Evolutionary conservation across 352 stramenopile genomes (phyloP).

Genomic region (Pythium dissimile): DNA sequence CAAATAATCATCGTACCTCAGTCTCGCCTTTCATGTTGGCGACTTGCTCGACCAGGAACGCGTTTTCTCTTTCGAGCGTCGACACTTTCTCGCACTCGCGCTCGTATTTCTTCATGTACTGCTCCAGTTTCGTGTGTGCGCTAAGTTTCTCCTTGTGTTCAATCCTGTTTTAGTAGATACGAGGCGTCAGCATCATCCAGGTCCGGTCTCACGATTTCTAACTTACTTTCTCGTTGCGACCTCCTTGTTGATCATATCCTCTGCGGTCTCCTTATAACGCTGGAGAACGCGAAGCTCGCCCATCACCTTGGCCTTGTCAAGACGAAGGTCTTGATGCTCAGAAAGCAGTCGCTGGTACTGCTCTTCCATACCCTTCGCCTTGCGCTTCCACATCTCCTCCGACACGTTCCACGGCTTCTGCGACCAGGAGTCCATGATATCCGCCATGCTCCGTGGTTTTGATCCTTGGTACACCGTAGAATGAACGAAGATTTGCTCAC

Average conservation of each 20-base stretch:
- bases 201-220: background rate
- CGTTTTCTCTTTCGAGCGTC: slow-evolving; percentile 63
- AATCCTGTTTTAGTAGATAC: slow-evolving; percentile 11
- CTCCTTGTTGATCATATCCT: slow-evolving; percentile 37
- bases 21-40: slow-evolving; percentile 72
- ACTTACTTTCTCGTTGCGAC: slow-evolving; percentile 27
- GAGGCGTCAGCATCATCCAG: background rate
- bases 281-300: slow-evolving; percentile 37
- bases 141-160: slow-evolving; percentile 70
- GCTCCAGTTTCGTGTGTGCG: slow-evolving; percentile 58
- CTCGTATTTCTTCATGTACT: slow-evolving; percentile 83
- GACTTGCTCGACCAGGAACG: slow-evolving; percentile 64
- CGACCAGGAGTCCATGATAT: slow-evolving; percentile 24
- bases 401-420: slow-evolving; percentile 40
- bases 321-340: slow-evolving; percentile 35
- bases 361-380: slow-evolving; percentile 33
- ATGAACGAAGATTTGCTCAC: slow-evolving; percentile 2
- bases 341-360: slow-evolving; percentile 35
- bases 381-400: slow-evolving; percentile 43
- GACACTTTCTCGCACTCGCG: slow-evolving; percentile 59
- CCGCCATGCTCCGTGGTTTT: slow-evolving; percentile 13
- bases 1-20: slow-evolving; percentile 26
- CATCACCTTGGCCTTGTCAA: slow-evolving; percentile 37
- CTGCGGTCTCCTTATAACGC: slow-evolving; percentile 40
- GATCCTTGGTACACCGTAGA: slow-evolving; percentile 1